Conservation (phyloP, 106 monocot genomes). For the Phalaenopsis aphrodite region DNA sequence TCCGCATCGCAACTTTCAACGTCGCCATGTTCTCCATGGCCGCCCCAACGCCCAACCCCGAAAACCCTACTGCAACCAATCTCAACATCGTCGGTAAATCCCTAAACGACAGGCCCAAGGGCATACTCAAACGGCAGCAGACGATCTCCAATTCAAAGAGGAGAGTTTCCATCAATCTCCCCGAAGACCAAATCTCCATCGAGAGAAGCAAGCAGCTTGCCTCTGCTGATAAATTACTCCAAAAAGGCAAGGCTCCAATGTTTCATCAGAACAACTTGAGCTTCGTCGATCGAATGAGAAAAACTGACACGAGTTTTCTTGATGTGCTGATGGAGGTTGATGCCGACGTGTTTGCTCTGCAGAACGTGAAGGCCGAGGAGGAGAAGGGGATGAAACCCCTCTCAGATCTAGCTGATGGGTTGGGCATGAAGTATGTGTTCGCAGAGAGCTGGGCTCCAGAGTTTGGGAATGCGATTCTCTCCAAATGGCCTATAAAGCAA, state of each 20-base stretch:
- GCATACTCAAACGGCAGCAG: constrained; percentile 62
- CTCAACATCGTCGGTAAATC: not conserved
- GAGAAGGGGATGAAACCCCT: constrained; percentile 76
- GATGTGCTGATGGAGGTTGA: constrained; percentile 64
- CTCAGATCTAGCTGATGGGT: constrained; percentile 54
- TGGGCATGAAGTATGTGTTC: constrained; percentile 76
- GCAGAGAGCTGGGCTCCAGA: constrained; percentile 89
- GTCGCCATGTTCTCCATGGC: constrained; percentile 91
- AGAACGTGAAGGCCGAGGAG: constrained; percentile 85
- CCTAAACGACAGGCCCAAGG: constrained; percentile 48
- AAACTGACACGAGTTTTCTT: constrained; percentile 34
- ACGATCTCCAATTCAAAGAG: constrained; percentile 32
- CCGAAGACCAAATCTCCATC: constrained; percentile 58
- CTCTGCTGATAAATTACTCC: not conserved
- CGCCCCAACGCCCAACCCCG: constrained; percentile 26
- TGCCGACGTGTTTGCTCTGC: constrained; percentile 59
- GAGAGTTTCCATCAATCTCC: constrained; percentile 76
- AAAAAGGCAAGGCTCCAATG: constrained; percentile 19
- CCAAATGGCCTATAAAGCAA: constrained; percentile 72
- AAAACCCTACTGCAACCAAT: not conserved
- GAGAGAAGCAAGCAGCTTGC: constrained; percentile 22
- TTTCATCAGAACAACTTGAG: not conserved
- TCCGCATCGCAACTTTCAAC: constrained; percentile 81
- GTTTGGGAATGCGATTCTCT: constrained; percentile 84
- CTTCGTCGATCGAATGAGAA: constrained; percentile 1